These are phyloP conservation scores for Fusarium luffae DNA, from an alignment of 2,329 filamentous ascomycete genomes.

Conservation along the genomic window DNA sequence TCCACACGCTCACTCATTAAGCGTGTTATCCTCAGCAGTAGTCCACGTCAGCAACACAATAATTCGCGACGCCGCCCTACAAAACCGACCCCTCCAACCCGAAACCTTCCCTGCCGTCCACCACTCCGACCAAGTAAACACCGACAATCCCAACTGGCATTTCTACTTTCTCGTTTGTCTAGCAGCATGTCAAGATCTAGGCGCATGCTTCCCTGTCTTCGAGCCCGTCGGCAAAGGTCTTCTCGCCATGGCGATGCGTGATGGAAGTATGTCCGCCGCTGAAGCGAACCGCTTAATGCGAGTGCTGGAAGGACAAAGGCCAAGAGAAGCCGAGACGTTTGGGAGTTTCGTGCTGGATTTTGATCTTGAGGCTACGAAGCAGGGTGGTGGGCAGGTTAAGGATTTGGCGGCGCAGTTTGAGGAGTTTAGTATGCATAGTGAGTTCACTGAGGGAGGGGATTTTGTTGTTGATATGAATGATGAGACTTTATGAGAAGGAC, in stretches of 20 bases:
- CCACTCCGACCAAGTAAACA: neutral
- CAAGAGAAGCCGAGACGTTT: too few relatives aligned
- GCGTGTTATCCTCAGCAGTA: slow-evolving; percentile 14
- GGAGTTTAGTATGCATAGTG: slow-evolving; percentile 18
- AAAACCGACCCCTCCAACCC: neutral
- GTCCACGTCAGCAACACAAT: slow-evolving; percentile 28
- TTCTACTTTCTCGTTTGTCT: slow-evolving; percentile 15
- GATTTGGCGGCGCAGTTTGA: slow-evolving; percentile 26
- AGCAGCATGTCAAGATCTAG: slow-evolving; percentile 9
- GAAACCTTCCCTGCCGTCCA: neutral
- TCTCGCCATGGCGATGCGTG: slow-evolving; percentile 12
- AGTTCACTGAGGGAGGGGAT: slow-evolving; percentile 23
- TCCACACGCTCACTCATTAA: slow-evolving; percentile 3
- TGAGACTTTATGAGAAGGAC: neutral
- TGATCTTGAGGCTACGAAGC: slow-evolving; percentile 12
- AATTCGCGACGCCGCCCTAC: slow-evolving; percentile 12
- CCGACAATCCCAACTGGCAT: neutral
- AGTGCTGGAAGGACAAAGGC: neutral
- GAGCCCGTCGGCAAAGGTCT: slow-evolving; percentile 2
- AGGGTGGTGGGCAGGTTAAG: slow-evolving; percentile 9
- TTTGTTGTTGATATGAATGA: slow-evolving; percentile 11
- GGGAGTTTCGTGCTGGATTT: slow-evolving; percentile 17
- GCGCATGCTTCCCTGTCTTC: slow-evolving; percentile 1
- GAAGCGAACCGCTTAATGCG: slow-evolving; percentile 7
- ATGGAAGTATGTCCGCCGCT: slow-evolving; percentile 5